These are phyloP conservation scores for Hebeloma cylindrosporum DNA, from an alignment of 768 basidiomycete species.

Conservation along the genomic window DNA sequence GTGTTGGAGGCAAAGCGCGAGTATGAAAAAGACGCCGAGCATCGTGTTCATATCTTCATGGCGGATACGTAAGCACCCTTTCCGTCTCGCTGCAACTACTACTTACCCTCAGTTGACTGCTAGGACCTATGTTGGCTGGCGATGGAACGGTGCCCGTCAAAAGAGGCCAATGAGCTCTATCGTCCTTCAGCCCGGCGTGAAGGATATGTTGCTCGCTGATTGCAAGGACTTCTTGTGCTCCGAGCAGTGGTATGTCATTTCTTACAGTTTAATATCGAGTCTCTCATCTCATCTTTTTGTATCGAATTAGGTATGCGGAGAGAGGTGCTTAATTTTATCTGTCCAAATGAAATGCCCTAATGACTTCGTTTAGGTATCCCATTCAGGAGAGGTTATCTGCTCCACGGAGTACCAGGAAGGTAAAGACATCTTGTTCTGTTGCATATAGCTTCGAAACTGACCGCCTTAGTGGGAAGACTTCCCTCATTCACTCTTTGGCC, in stretches of 20 bases:
- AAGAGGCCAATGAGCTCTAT: slow-evolving; percentile 94
- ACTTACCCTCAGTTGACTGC: slow-evolving; percentile 12
- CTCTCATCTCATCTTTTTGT: slow-evolving; percentile 14
- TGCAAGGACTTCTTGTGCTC: slow-evolving; percentile 84
- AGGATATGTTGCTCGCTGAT: slow-evolving; percentile 87
- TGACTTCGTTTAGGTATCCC: slow-evolving; percentile 62
- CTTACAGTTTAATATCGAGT: slow-evolving; percentile 14
- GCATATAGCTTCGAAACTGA: slow-evolving; percentile 6
- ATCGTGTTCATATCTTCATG: slow-evolving; percentile 86
- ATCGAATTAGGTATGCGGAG: slow-evolving; percentile 74
- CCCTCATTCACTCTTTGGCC: slow-evolving; percentile 80
- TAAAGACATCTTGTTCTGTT: slow-evolving; percentile 27
- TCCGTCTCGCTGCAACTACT: slow-evolving; percentile 13
- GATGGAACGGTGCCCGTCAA: slow-evolving; percentile 86
- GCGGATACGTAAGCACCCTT: slow-evolving; percentile 73
- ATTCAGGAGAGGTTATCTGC: slow-evolving; percentile 81
- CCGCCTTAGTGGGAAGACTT: slow-evolving; percentile 72
- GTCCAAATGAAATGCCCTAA: slow-evolving; percentile 14
- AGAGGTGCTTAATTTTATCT: slow-evolving; percentile 55
- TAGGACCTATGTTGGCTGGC: slow-evolving; percentile 76
- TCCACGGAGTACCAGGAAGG: slow-evolving; percentile 88
- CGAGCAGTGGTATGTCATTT: slow-evolving; percentile 73
- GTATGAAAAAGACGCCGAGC: slow-evolving; percentile 89
- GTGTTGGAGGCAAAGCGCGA: slow-evolving; percentile 86
- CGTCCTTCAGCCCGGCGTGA: slow-evolving; percentile 84